Evolutionary conservation across 352 stramenopile genomes (phyloP), one percentile per base, ranked within the genome.

Genomic region (Phytopythium montanum): DNA sequence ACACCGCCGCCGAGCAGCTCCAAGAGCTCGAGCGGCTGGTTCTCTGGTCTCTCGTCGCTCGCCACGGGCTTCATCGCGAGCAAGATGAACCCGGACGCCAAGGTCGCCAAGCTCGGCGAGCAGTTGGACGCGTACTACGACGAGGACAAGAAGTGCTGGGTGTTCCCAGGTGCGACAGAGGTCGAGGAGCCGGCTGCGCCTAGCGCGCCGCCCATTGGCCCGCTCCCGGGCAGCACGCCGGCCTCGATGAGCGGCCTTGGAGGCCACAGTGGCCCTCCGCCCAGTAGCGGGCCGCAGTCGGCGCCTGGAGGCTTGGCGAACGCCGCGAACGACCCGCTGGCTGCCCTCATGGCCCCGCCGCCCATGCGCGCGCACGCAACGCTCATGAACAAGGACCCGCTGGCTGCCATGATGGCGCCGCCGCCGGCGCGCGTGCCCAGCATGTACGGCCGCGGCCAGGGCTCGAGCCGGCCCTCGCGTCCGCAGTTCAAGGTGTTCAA

Each of bases 401-500:
- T 96, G 26, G 73, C 83, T 26, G 81, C 87, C 12, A 96, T 96
- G 87, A 96, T 96, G 85, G 85, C 85, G 31, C 87, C 87, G 12
- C 80, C 78, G 19, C 69, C 77, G 41, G 56, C 68, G 13, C 79
- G 73, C 44, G 54, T 31, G 14, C 45, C 70, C 21, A 64, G 73
- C 21, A 53, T 76, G 50, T 79, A 82, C 28, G 69, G 72, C 14
- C 62, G 65, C 48, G 76, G 31, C 12, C 23, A 18, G 7, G 60
- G 59, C 31, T 74, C 75, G 5, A 72, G 66, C 23, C 59, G 60
- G 23, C 78, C 82, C 25, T 52, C 45, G 5, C 87, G 85, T 42
- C 87, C 85, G 23, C 85, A 95, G 66, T 96, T 92, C 65, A 84
- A 84, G 23, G 85, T 96, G 44, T 96, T 96, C 66, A 96, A 96